These are phyloP conservation scores for Moesziomyces parantarcticus DNA, from an alignment of 1,284 basidiomycete species.

Conservation along the genomic window DNA sequence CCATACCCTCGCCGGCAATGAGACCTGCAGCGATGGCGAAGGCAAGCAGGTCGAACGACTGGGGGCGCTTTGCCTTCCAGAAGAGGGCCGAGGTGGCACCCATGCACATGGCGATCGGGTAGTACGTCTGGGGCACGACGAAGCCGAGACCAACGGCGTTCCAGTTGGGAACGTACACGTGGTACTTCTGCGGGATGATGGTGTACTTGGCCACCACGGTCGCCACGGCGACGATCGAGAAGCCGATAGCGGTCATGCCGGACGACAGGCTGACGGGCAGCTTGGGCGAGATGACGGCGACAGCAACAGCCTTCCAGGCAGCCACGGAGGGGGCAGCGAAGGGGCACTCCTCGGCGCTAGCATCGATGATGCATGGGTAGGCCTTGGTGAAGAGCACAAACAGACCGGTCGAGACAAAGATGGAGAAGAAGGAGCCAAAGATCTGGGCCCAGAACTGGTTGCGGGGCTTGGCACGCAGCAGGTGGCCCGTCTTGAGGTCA, in stretches of 20 bases:
- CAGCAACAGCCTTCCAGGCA: constrained; percentile 76
- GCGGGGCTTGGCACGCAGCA: constrained; percentile 76
- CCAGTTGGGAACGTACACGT: constrained; percentile 75
- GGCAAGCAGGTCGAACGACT: constrained; percentile 71
- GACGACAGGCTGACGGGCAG: constrained; percentile 46
- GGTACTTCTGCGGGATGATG: constrained; percentile 73
- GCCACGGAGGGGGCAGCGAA: constrained; percentile 75
- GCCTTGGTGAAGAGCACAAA: constrained; percentile 70
- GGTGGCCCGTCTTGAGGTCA: constrained; percentile 79
- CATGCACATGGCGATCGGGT: constrained; percentile 63
- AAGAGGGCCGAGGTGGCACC: constrained; percentile 65
- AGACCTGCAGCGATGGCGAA: constrained; percentile 75
- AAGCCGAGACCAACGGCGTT: constrained; percentile 75
- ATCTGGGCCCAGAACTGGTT: constrained; percentile 75
- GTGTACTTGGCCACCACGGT: constrained; percentile 73
- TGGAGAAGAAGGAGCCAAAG: constrained; percentile 65
- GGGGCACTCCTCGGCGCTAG: constrained; percentile 70
- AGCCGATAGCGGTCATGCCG: constrained; percentile 76
- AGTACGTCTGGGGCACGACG: constrained; percentile 69
- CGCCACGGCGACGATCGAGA: constrained; percentile 71
- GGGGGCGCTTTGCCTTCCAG: constrained; percentile 72
- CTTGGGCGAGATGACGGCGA: constrained; percentile 70
- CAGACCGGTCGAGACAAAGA: constrained; percentile 49
- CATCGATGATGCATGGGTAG: constrained; percentile 74
- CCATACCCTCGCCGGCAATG: constrained; percentile 77